Evolutionary conservation across 495 filamentous ascomycete genomes (phyloP).

Genomic region (Cairneyella variabilis): DNA sequence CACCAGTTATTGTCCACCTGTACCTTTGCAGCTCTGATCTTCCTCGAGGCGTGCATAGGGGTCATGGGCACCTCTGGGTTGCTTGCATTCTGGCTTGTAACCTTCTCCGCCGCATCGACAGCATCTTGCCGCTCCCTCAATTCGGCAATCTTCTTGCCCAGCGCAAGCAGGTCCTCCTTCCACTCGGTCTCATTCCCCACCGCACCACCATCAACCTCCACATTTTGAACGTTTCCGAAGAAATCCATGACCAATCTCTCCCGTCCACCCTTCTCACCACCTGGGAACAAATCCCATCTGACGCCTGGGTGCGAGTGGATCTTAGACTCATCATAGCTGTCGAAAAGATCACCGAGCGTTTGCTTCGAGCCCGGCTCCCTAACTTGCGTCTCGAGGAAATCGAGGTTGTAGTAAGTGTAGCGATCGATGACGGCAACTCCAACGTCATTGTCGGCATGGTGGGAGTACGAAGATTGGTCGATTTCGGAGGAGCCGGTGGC

Average conservation of each 20-base stretch:
- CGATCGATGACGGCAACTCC: conserved; percentile 97
- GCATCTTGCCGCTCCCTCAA: conserved; percentile 49
- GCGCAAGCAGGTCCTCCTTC: conserved; percentile 67
- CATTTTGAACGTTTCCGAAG: conserved; percentile 96
- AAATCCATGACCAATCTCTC: conserved; percentile 86
- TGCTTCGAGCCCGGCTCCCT: conserved; percentile 76
- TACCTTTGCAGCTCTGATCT: conserved; percentile 52
- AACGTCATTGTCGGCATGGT: conserved; percentile 97
- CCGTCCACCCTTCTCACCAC: conserved; percentile 67
- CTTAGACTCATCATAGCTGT: conserved; percentile 90
- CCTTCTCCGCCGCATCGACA: conserved; percentile 34
- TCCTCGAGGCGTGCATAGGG: conserved; percentile 27
- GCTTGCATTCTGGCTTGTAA: conserved; percentile 35
- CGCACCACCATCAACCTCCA: conserved; percentile 82
- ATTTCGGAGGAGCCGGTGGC: conserved; percentile 92
- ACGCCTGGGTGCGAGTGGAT: conserved; percentile 93
- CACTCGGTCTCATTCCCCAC: conserved; percentile 40
- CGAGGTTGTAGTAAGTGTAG: conserved; percentile 97
- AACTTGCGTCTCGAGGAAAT: conserved; percentile 91
- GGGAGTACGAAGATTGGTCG: conserved; percentile 91
- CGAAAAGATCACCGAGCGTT: conserved; percentile 89
- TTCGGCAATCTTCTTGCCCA: conserved; percentile 58
- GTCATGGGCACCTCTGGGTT: conserved; percentile 27
- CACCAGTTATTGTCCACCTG: conserved; percentile 64
- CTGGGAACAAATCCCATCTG: conserved; percentile 86